A percentile compares a stretch with the other conserved stretches of the same genome.
phyloP scores from a whole-genome alignment of 1,284 basidiomycete genomes.

The Rugosomyces carneus region DNA sequence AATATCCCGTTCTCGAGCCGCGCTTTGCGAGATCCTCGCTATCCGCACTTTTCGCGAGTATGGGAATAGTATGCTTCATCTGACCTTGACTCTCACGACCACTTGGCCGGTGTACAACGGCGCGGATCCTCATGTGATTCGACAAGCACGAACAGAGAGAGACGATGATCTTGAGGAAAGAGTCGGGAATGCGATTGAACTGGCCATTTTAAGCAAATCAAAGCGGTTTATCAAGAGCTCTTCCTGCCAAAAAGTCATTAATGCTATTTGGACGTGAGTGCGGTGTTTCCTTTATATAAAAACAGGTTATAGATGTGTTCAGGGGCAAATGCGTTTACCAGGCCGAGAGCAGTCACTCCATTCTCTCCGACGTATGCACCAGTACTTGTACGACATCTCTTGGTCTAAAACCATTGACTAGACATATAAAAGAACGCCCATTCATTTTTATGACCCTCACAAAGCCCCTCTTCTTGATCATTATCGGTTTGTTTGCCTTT shows the following conservation, averaged over 20 bases:
- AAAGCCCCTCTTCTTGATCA: conserved; percentile 90
- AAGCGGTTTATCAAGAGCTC: conserved; percentile 85
- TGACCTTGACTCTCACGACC: conserved; percentile 78
- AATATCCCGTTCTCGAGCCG: conserved; percentile 71
- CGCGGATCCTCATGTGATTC: conserved; percentile 60
- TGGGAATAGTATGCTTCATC: conserved; percentile 68
- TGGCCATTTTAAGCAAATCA: conserved; percentile 82
- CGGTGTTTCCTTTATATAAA: neutral
- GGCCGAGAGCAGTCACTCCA: conserved; percentile 78
- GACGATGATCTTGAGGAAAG: conserved; percentile 73
- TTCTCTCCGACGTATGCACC: conserved; percentile 73
- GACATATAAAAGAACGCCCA: conserved; percentile 90
- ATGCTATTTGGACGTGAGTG: conserved; percentile 68
- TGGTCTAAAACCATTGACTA: conserved; percentile 25
- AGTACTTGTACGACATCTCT: neutral
- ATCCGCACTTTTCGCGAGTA: conserved; percentile 76
- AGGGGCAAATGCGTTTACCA: conserved; percentile 89
- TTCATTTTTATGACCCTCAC: conserved; percentile 92
- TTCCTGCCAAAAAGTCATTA: conserved; percentile 84
- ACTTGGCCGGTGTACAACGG: conserved; percentile 86
- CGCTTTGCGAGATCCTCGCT: conserved; percentile 86
- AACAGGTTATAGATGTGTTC: neutral
- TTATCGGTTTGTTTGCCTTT: conserved; percentile 57
- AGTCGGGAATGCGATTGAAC: conserved; percentile 85
- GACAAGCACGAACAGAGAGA: conserved; percentile 61